A percentile compares a stretch with the other conserved stretches of the same genome.
Evolutionary conservation across 805 yeast genomes (phyloP).

Genomic region (Candida namnaoensis): DNA sequence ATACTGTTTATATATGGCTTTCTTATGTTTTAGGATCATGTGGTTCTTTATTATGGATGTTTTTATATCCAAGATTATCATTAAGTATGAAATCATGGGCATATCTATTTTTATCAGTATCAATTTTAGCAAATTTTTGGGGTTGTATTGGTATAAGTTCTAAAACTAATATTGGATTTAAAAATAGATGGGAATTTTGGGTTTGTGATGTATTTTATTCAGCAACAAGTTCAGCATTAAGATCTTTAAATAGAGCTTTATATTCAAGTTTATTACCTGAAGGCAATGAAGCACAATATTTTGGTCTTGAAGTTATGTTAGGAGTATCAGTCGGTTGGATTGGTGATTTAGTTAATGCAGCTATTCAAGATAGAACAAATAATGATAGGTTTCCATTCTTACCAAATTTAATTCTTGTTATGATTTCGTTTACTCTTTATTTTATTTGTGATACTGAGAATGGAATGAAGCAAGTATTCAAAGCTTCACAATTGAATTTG

Average conservation of each 20-base stretch:
- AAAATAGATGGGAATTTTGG: slow-evolving; percentile 35
- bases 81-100: slow-evolving; percentile 27
- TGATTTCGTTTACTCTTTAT: slow-evolving; percentile 18
- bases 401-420: slow-evolving; percentile 24
- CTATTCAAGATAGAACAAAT: slow-evolving; percentile 29
- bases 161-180: slow-evolving; percentile 24
- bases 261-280: slow-evolving; percentile 30
- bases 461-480: slow-evolving; percentile 20
- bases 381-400: slow-evolving; percentile 28
- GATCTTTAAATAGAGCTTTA: slow-evolving; percentile 27
- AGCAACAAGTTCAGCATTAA: slow-evolving; percentile 24
- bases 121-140: slow-evolving; percentile 28
- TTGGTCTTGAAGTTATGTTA: slow-evolving; percentile 31
- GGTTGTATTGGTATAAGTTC: slow-evolving; percentile 26
- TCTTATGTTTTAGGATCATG: slow-evolving; percentile 24
- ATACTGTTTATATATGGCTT: slow-evolving; percentile 29
- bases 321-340: slow-evolving; percentile 34
- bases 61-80: slow-evolving; percentile 17
- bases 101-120: slow-evolving; percentile 21
- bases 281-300: slow-evolving; percentile 33
- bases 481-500: neutral
- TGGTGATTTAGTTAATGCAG: slow-evolving; percentile 28
- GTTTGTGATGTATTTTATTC: slow-evolving; percentile 27
- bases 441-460: slow-evolving; percentile 21
- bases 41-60: slow-evolving; percentile 31